Evolutionary conservation across 208 protist genomes (phyloP).

Genomic region (Trypanosoma boissoni): DNA sequence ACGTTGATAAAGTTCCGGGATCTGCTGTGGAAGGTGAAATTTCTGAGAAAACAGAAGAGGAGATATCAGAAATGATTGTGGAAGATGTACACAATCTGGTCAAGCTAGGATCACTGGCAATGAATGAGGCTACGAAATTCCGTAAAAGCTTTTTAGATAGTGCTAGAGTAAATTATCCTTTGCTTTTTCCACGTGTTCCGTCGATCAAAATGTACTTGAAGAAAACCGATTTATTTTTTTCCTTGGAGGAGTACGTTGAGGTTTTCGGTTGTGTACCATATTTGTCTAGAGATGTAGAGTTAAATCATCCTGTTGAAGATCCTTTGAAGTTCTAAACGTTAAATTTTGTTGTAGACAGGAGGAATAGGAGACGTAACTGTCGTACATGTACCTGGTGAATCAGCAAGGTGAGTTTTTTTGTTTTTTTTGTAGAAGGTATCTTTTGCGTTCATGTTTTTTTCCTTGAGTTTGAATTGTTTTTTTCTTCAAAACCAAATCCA

Average conservation of each 20-base stretch:
- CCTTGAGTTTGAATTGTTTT: conserved; percentile 10
- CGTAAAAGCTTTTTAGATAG: conserved; percentile 48
- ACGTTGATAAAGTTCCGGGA: conserved; percentile 58
- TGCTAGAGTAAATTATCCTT: conserved; percentile 62
- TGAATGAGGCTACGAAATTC: conserved; percentile 17
- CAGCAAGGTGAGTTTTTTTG: conserved; percentile 10
- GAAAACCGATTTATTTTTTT: conserved; percentile 49
- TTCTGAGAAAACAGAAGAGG: conserved; percentile 46
- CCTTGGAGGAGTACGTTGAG: conserved; percentile 55
- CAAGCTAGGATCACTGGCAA: conserved; percentile 32
- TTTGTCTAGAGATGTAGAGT: conserved; percentile 57
- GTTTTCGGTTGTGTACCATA: conserved; percentile 55
- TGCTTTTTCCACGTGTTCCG: conserved; percentile 60
- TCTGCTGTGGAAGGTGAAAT: conserved; percentile 21
- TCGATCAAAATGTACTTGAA: conserved; percentile 45
- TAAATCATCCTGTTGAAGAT: conserved; percentile 71
- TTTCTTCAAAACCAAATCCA: conserved; percentile 7
- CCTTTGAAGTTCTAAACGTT: conserved; percentile 68
- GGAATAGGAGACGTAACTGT: too few species aligned
- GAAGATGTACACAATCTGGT: conserved; percentile 49
- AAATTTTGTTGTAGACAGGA: background rate
- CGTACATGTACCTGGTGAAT: too few species aligned
- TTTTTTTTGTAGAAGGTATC: conserved; percentile 18
- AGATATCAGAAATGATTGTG: conserved; percentile 40
- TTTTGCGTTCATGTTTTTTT: too few species aligned